Conservation (phyloP, 108 stramenopile species). For the Fragilariopsis cylindrus region DNA sequence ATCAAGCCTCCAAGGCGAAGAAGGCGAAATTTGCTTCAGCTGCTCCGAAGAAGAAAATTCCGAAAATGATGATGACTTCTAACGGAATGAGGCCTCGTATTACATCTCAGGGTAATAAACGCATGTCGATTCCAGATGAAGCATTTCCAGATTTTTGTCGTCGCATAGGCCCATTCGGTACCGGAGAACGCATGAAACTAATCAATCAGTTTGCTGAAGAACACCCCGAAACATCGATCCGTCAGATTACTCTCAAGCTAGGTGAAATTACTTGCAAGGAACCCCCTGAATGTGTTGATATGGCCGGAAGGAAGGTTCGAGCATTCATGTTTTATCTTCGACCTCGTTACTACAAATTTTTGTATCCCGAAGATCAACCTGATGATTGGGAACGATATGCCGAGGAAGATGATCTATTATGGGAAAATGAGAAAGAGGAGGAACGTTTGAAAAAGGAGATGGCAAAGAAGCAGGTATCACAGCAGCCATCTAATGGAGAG, state of each 20-base stretch:
- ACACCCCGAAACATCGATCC: conserved; percentile 69
- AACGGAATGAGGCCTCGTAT: conserved; percentile 51
- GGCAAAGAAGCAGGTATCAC: conserved; percentile 8
- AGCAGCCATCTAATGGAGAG: not conserved
- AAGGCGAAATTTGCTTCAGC: conserved; percentile 27
- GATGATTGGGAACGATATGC: conserved; percentile 79
- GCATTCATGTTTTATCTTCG: conserved; percentile 79
- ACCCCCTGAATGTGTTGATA: conserved; percentile 66
- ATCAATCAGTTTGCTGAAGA: conserved; percentile 80
- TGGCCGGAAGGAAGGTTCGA: conserved; percentile 51
- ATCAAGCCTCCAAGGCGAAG: conserved; percentile 16
- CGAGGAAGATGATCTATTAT: conserved; percentile 60
- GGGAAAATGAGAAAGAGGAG: conserved; percentile 37
- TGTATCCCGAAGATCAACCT: conserved; percentile 68
- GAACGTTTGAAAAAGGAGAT: conserved; percentile 21
- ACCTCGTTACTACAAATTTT: conserved; percentile 79
- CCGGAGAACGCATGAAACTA: conserved; percentile 67
- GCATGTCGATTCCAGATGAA: conserved; percentile 79
- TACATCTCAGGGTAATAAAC: conserved; percentile 63
- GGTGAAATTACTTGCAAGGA: conserved; percentile 81
- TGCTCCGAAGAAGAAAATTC: conserved; percentile 32
- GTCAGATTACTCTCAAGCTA: conserved; percentile 83
- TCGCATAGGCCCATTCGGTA: conserved; percentile 71
- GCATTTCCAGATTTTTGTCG: conserved; percentile 79
- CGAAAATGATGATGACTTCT: conserved; percentile 42